Evolutionary conservation across 305 asterid genomes (phyloP).

Genomic region (Fraxinus sp.): DNA sequence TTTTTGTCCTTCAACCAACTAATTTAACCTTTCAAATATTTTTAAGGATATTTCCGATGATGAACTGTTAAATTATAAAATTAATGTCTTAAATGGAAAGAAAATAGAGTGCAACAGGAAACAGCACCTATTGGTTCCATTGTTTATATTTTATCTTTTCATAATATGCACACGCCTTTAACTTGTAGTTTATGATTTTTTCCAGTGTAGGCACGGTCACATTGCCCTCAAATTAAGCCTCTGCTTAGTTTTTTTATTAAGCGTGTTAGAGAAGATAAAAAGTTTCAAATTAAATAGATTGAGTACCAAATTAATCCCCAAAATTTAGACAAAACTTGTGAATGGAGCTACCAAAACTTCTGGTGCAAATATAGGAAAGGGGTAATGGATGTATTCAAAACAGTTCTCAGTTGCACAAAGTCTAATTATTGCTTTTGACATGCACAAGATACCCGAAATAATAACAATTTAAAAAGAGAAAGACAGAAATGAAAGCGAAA

Average conservation of each 20-base stretch:
- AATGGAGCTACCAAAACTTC: not conserved
- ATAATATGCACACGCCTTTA: not conserved
- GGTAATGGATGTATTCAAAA: not conserved
- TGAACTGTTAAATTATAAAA: not conserved
- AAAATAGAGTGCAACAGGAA: not conserved
- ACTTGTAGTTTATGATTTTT: not conserved
- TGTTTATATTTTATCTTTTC: not conserved
- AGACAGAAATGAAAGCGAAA: not conserved
- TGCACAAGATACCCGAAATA: not conserved
- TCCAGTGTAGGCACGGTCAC: not conserved
- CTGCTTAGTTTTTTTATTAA: not conserved
- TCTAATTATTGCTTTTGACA: not conserved
- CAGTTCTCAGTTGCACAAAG: not conserved
- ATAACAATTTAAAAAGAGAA: not conserved
- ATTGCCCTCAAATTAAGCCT: not conserved
- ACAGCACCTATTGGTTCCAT: not conserved
- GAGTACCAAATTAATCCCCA: not conserved
- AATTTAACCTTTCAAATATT: not conserved
- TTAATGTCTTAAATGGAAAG: not conserved
- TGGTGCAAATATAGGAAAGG: not conserved
- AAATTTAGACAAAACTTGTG: not conserved
- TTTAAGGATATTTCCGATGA: not conserved
- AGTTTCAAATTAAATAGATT: not conserved
- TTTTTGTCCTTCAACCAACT: not conserved
- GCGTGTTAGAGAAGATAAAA: not conserved